Evolutionary conservation across 2,329 filamentous ascomycete genomes (phyloP).

Genomic region (Diaporthe longicolla): DNA sequence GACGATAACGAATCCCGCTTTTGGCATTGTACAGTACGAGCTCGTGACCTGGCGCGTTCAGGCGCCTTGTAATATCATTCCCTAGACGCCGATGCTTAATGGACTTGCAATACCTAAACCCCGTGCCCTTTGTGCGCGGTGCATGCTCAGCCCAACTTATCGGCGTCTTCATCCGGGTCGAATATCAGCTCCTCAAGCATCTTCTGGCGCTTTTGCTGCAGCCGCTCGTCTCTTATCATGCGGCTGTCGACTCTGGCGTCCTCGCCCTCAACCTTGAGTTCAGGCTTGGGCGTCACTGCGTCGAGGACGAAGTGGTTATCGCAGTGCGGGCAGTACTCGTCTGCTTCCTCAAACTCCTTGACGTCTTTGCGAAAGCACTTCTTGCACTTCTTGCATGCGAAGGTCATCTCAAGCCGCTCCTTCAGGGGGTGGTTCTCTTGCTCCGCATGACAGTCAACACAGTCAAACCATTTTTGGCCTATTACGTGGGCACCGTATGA

Average conservation of each 20-base stretch:
- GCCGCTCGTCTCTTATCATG: conserved; percentile 93
- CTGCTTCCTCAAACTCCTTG: conserved; percentile 92
- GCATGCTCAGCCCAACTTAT: conserved; percentile 77
- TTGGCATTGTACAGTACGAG: conserved; percentile 43
- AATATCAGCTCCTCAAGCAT: conserved; percentile 70
- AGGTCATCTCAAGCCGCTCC: conserved; percentile 88
- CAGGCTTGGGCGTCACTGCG: conserved; percentile 85
- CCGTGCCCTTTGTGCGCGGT: background rate
- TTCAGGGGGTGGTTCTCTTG: conserved; percentile 81
- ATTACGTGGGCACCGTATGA: conserved; percentile 19
- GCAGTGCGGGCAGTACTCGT: conserved; percentile 99
- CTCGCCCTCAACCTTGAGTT: conserved; percentile 89
- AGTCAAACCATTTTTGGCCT: conserved; percentile 99
- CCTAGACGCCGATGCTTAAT: conserved; percentile 42
- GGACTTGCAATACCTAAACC: conserved; percentile 27
- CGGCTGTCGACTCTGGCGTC: conserved; percentile 87
- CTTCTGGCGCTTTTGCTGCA: conserved; percentile 70
- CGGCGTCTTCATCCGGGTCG: conserved; percentile 80
- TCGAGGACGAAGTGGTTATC: conserved; percentile 99
- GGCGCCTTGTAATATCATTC: conserved; percentile 43
- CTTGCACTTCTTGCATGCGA: conserved; percentile 98
- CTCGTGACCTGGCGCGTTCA: conserved; percentile 42
- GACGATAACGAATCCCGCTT: conserved; percentile 29
- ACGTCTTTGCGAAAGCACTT: conserved; percentile 98
- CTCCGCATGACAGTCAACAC: conserved; percentile 92